phyloP scores from a whole-genome alignment of 2,329 filamentous ascomycete species.

The Colletotrichum abscissum region DNA sequence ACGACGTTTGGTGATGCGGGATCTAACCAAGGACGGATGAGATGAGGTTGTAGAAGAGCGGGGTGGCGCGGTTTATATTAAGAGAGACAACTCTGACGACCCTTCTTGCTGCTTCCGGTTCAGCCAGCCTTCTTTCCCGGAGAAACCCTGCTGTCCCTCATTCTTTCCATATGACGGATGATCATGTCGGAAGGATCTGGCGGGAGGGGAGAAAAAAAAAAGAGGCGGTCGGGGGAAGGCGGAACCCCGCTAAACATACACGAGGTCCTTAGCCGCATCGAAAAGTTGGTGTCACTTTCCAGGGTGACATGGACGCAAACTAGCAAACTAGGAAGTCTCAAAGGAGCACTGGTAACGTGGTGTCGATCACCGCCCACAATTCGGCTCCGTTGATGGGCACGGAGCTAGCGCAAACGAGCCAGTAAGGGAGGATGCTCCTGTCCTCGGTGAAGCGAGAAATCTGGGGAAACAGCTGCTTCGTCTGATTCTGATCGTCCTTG shows the following conservation, averaged over 20 bases:
- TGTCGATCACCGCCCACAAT: slow-evolving; percentile 18
- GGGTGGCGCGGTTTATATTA: not conserved
- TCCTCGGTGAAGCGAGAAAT: slow-evolving; percentile 3
- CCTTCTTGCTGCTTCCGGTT: not conserved
- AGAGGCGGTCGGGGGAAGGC: not conserved
- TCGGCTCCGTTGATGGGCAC: slow-evolving; percentile 8
- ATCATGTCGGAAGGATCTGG: not conserved
- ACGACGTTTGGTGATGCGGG: not conserved
- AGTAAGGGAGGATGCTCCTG: slow-evolving; percentile 10
- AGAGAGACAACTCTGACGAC: not conserved
- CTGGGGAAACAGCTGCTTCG: slow-evolving; percentile 19
- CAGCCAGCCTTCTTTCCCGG: not conserved
- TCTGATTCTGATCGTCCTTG: slow-evolving; percentile 27
- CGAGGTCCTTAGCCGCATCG: not conserved
- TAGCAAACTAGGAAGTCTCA: not conserved
- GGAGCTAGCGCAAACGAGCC: not conserved
- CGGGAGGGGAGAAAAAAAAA: not conserved
- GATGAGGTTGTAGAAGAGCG: not conserved
- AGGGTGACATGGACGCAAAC: slow-evolving; percentile 1
- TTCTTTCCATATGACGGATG: not conserved
- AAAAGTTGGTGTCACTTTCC: not conserved
- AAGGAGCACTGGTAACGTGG: not conserved
- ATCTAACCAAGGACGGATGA: not conserved
- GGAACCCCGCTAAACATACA: slow-evolving; percentile 24
- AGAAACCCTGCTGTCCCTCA: not conserved